Percentiles rank a stretch among this genome's conserved stretches.
These are phyloP conservation scores for Penicillium paxilli DNA, from an alignment of 495 filamentous ascomycete genomes.

Conservation along the genomic window DNA sequence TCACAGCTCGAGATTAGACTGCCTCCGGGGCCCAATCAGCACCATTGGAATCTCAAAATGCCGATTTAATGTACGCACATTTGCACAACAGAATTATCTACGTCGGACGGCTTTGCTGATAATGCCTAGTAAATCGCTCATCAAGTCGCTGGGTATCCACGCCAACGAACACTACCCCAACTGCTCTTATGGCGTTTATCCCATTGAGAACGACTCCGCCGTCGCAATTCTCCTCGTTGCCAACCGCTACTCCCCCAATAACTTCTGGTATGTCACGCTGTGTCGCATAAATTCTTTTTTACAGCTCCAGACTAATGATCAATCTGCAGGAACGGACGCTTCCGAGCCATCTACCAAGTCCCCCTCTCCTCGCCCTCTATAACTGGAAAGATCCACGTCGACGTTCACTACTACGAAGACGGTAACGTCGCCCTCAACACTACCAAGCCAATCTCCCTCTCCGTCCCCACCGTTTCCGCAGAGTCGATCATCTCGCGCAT, in stretches of 20 bases:
- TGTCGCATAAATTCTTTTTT: not conserved
- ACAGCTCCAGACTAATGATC: too few relatives aligned
- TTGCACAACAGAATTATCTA: not conserved
- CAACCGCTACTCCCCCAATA: constrained; percentile 95
- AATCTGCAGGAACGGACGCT: constrained; percentile 98
- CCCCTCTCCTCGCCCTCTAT: constrained; percentile 61
- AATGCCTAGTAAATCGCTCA: constrained; percentile 63
- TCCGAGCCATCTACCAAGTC: constrained; percentile 76
- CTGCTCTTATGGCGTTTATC: constrained; percentile 75
- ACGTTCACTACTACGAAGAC: constrained; percentile 99
- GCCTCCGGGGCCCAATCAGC: constrained; percentile 80
- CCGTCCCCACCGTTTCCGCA: constrained; percentile 62
- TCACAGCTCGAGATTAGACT: constrained; percentile 54
- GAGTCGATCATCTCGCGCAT: constrained; percentile 72
- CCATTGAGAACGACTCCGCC: constrained; percentile 70
- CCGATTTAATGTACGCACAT: constrained; percentile 70
- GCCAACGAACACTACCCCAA: constrained; percentile 87
- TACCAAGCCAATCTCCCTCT: constrained; percentile 65
- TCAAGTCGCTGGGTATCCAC: constrained; percentile 75
- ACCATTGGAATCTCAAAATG: constrained; percentile 74
- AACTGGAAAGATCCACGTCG: constrained; percentile 49
- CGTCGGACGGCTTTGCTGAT: not conserved
- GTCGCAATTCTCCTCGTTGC: constrained; percentile 83
- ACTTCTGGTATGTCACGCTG: constrained; percentile 76
- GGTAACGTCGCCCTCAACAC: constrained; percentile 93